Base-by-base conservation (phyloP, 2,329 filamentous ascomycete genomes). In the Epichloe bromicola region DNA sequence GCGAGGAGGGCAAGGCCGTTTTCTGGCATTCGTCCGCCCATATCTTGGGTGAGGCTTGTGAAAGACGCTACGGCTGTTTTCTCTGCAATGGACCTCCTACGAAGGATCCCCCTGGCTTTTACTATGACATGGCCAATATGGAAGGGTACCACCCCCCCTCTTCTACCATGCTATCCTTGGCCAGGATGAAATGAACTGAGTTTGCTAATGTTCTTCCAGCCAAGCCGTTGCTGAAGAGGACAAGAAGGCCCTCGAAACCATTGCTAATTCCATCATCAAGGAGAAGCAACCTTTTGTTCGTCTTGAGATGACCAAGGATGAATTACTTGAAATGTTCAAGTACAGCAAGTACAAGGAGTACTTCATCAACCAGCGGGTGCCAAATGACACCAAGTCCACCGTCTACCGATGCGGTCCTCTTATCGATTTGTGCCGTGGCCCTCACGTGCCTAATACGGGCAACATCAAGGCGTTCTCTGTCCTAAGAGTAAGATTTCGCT, bases 271-370 rank as follows among this genome's bases (percentile, higher is more conserved):
- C 64, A 89, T 93, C 57, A 87, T 95, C 69, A 96, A 96, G 75
- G 90, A 96, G 71, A 95, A 94, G 76, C 91, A 97, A 70, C 83
- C 83, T 48, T 97, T 97, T 65, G 86, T 96, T 74, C 83, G 93
- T 53, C 74, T 97, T 46, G 85, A 85, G 57, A 79, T 96, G 63
- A 86, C 86, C 57, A 97, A 97, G 71, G 86, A 91, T 50, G 84
- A 97, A 58, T 77, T 97, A 48, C 79, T 93, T 49, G 88, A 95
- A 66, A 95, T 97, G 69, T 97, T 97, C 74, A 81, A 83, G 60
- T 94, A 95, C 76, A 96, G 94, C 78, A 93, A 93, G 67, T 97
- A 95, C 76, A 97, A 98, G 79, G 83, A 95, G 66, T 87, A 96
- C 68, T 95, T 97, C 68, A 97, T 98, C 72, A 85, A 67, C 59